Evolutionary conservation across 1,284 basidiomycete genomes (phyloP).

Genomic region (Volvariella volvacea): DNA sequence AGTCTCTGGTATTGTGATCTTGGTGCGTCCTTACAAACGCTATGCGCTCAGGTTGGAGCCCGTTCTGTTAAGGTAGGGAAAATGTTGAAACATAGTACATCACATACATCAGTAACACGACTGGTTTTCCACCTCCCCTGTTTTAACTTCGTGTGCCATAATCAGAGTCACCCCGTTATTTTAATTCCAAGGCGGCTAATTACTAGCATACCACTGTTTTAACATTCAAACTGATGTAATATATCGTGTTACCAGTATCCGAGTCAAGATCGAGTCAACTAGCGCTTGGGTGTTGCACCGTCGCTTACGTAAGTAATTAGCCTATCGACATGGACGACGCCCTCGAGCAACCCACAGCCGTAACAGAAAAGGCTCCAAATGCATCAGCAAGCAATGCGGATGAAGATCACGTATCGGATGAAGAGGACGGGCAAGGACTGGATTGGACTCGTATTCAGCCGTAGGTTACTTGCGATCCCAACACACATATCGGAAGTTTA

Average conservation of each 20-base stretch:
- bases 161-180: too few species aligned
- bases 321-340: constrained; percentile 20
- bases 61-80: constrained; percentile 1
- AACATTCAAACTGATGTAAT: too few species aligned
- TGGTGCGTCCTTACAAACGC: background rate
- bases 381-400: constrained; percentile 17
- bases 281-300: too few species aligned
- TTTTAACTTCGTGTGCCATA: too few species aligned
- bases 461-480: constrained; percentile 6
- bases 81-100: too few species aligned
- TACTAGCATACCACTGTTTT: too few species aligned
- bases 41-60: constrained; percentile 5
- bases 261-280: too few species aligned
- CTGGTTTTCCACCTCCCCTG: too few species aligned
- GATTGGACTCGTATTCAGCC: constrained; percentile 38
- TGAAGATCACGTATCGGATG: constrained; percentile 40
- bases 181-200: too few species aligned
- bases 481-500: background rate
- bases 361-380: constrained; percentile 3
- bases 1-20: constrained; percentile 18
- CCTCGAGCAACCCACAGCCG: constrained; percentile 13
- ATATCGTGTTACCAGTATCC: too few species aligned
- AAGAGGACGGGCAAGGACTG: constrained; percentile 37
- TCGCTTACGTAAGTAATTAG: too few species aligned
- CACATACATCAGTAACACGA: too few species aligned